Base-by-base conservation (phyloP, 1,284 basidiomycete genomes). In the Ustilago vetiveriae region DNA sequence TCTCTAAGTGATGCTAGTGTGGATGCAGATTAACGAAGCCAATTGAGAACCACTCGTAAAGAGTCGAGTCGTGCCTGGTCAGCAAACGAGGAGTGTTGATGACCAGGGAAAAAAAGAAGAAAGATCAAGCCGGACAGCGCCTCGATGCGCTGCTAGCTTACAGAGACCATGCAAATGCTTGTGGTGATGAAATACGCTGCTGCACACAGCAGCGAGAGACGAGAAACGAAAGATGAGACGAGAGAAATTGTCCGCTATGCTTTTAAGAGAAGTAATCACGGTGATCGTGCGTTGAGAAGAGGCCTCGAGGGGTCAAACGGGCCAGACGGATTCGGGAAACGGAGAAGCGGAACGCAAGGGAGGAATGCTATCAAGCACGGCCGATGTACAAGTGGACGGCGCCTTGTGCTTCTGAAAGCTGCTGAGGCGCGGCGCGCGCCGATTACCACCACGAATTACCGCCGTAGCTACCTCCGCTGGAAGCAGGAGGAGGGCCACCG, bases 391-490 rank as follows among this genome's bases (percentile, higher is more conserved):
- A n/a, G n/a, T n/a, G n/a, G n/a, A n/a, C n/a, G n/a, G n/a, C n/a
- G n/a, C n/a, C n/a, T n/a, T n/a, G n/a, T n/a, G n/a, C n/a, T n/a
- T n/a, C n/a, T n/a, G 33, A 35, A 16, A 6, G 33, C 21, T 45
- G 5, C 21, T 29, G 48, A 37, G 32, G 38, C 6, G 22, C 5
- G 24, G 3, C 7, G 19, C 29, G 16, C 32, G n/a, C n/a, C n/a
- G 36, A 24, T 57, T 56, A 70, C 67, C 64, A 72, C 69, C 69
- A 72, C 21, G 58, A 54, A 50, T 62, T 62, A 42, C 69, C 69
- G 51, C 69, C 69, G 54, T 72, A 72, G 63, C 55, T 66, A 43
- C 69, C 69, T 23, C 69, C 69, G 38, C 59, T 63, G 38, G 64
- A 66, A 30, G 68, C 68, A 42, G 68, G 68, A 43, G 68, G 69